Percentiles rank a stretch among this genome's conserved stretches.
These are phyloP conservation scores for Sutorius eximius DNA, from an alignment of 1,284 basidiomycete species.

Conservation along the genomic window DNA sequence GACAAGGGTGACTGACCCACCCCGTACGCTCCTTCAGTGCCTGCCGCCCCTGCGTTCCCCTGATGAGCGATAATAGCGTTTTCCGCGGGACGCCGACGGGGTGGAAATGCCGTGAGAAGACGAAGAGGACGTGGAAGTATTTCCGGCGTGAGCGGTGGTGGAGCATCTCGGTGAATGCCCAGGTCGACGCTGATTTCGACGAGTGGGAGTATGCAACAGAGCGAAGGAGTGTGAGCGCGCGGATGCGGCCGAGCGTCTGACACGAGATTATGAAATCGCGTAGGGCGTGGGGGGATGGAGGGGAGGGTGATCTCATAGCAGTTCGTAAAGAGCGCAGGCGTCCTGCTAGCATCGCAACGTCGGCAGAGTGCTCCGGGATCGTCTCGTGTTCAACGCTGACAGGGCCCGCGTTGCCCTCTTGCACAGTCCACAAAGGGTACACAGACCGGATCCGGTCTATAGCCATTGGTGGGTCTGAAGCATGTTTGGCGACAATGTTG, in stretches of 20 bases:
- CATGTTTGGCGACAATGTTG: slow-evolving; percentile 17
- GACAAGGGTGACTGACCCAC: slow-evolving; percentile 1
- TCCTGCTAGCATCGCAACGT: slow-evolving; percentile 14
- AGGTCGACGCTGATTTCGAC: slow-evolving; percentile 27
- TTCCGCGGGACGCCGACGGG: slow-evolving; percentile 36
- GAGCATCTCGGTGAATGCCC: slow-evolving; percentile 42
- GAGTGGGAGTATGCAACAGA: slow-evolving; percentile 27
- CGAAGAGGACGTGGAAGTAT: slow-evolving; percentile 17
- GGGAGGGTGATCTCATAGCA: slow-evolving; percentile 22
- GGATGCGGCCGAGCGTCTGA: slow-evolving; percentile 24
- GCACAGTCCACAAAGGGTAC: slow-evolving; percentile 17
- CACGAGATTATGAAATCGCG: slow-evolving; percentile 27
- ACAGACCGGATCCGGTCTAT: slow-evolving; percentile 13
- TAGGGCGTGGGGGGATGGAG: slow-evolving; percentile 23
- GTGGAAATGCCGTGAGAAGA: slow-evolving; percentile 38
- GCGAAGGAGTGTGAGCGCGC: slow-evolving; percentile 24
- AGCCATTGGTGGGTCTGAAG: slow-evolving; percentile 10
- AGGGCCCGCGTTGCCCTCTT: neutral
- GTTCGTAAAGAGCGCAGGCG: slow-evolving; percentile 28
- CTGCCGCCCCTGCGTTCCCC: slow-evolving; percentile 11
- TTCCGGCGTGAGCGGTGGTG: slow-evolving; percentile 30
- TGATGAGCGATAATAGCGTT: slow-evolving; percentile 18
- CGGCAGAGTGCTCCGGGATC: neutral
- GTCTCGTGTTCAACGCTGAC: neutral
- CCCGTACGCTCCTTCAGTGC: slow-evolving; percentile 2